Evolutionary conservation across 257 asterid species (phyloP), one percentile per base, ranked within the genome.

Genomic region (Penstemon eatonii): DNA sequence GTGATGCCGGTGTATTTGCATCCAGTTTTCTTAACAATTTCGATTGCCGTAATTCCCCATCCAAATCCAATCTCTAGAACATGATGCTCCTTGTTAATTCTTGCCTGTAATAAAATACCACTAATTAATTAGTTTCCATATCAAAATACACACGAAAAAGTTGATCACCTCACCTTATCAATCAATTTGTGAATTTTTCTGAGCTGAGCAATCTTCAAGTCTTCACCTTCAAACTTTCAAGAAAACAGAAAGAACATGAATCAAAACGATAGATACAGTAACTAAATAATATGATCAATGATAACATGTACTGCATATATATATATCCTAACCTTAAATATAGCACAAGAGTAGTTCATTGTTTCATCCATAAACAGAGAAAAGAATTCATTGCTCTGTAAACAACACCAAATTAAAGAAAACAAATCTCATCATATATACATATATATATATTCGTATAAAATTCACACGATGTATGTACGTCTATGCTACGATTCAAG

Each of bases 301-400:
- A 54, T 12, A n/a, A 52, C n/a, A 25, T 53, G 25, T 0, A 8
- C 57, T 46, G 33, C 33, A 15, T 15, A 15, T 15, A 15, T 15
- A 15, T 15, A 15, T 4, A 4, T 65, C 13, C 78, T 52, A 42
- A 86, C 94, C 94, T 85, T 72, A 58, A 87, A 90, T 64, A 87
- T 69, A 8, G 96, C 90, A 53, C 89, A 83, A 7, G 97, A 93
- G 72, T 88, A 88, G 39, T 88, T 85, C 99, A 93, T 90, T 70
- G 97, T 85, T 40, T 88, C 87, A 54, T 90, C 97, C 78, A 88
- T 19, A 45, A 83, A 81, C 51, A 80, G 77, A 39, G 84, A 78
- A 73, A 92, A 92, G 56, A 89, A 85, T 77, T 89, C 87, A 65
- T 92, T 92, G 83, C 98, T 92, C 99, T 93, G 92, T 58, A 46